These are phyloP conservation scores for Fusarium humuli DNA, from an alignment of 2,329 filamentous ascomycete genomes.

Conservation along the genomic window DNA sequence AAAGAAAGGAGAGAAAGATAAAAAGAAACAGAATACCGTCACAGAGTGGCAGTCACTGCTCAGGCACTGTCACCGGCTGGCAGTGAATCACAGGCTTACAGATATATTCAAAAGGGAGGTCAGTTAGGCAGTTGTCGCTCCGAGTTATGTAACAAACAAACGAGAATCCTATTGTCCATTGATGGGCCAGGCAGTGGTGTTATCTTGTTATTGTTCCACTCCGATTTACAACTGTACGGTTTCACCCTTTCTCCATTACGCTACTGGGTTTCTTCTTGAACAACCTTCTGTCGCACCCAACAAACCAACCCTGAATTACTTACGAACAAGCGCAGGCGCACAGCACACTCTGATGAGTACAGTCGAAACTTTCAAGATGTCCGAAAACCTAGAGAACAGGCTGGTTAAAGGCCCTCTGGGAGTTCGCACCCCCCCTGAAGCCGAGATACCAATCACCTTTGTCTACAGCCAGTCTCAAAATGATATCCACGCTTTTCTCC, in stretches of 20 bases:
- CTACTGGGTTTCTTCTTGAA: neutral
- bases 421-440: slow-evolving; percentile 9
- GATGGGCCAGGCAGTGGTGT: neutral
- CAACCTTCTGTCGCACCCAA: neutral
- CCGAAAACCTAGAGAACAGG: neutral
- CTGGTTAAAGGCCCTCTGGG: neutral
- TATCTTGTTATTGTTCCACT: neutral
- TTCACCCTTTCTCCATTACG: neutral
- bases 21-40: neutral
- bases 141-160: neutral
- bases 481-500: slow-evolving; percentile 46
- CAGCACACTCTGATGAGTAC: neutral
- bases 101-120: too few relatives aligned
- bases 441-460: slow-evolving; percentile 41
- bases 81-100: neutral
- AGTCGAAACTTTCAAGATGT: neutral
- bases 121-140: neutral
- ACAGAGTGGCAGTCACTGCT: neutral
- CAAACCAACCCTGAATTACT: neutral
- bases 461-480: slow-evolving; percentile 38
- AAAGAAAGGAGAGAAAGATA: neutral
- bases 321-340: too few relatives aligned
- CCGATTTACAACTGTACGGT: neutral
- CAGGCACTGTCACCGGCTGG: neutral
- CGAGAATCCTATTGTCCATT: neutral